Conservation (phyloP, 495 filamentous ascomycete species). For the Trichoderma gamsii region DNA sequence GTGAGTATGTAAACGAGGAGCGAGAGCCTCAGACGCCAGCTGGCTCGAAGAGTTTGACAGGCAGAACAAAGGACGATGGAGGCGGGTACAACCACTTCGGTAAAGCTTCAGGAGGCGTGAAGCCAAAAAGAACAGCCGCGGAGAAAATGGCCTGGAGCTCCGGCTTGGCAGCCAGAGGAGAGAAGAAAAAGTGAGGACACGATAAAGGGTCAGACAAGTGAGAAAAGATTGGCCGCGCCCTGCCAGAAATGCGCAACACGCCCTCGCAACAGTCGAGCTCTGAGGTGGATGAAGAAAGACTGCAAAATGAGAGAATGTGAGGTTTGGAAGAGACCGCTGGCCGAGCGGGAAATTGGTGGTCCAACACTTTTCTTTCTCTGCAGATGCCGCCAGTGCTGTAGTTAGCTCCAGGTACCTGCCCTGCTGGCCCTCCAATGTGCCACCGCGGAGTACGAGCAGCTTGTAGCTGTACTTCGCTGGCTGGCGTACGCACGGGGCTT, state of each 20-base stretch:
- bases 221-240: slow-evolving; percentile 19
- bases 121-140: not conserved
- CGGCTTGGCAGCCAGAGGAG: slow-evolving; percentile 15
- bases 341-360: slow-evolving; percentile 16
- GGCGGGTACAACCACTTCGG: not conserved
- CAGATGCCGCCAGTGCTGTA: not conserved
- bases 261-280: slow-evolving; percentile 20
- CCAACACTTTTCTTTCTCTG: slow-evolving; percentile 12
- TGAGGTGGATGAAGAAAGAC: slow-evolving; percentile 16
- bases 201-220: not conserved
- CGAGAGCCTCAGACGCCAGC: not conserved
- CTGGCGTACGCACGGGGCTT: not conserved
- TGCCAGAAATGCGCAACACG: slow-evolving; percentile 25
- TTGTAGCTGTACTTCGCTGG: not conserved
- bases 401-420: slow-evolving; percentile 7
- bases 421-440: not conserved
- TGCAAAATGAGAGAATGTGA: slow-evolving; percentile 16
- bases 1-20: not conserved
- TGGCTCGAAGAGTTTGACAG: slow-evolving; percentile 4
- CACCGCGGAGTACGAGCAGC: not conserved
- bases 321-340: slow-evolving; percentile 17
- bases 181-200: slow-evolving; percentile 17
- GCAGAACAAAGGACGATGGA: not conserved
- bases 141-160: slow-evolving; percentile 15
- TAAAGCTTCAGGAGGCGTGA: slow-evolving; percentile 8